A percentile compares a stretch with the other conserved stretches of the same genome.
These are phyloP conservation scores for Crithidia expoeki DNA, from an alignment of 208 protist genomes.

Conservation along the genomic window DNA sequence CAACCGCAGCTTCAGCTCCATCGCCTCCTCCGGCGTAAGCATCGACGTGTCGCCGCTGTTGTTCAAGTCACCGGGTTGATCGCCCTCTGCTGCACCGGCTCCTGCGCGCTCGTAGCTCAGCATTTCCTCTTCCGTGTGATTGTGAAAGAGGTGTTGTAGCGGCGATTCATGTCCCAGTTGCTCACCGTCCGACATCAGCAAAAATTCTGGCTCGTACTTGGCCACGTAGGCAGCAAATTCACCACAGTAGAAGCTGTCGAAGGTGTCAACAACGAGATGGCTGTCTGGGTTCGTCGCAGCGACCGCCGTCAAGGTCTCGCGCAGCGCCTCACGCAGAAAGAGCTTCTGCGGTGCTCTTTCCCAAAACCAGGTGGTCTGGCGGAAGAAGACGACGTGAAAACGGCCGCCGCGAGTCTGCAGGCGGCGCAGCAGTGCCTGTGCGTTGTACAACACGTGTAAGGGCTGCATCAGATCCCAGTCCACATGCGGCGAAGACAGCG, in stretches of 20 bases:
- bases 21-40: conserved; percentile 20
- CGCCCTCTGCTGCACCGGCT: conserved; percentile 8
- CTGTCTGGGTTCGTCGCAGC: conserved; percentile 40
- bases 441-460: conserved; percentile 87
- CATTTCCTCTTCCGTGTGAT: conserved; percentile 37
- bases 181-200: conserved; percentile 90
- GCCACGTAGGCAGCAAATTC: conserved; percentile 65
- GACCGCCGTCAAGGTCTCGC: conserved; percentile 43
- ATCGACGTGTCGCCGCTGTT: conserved; percentile 5
- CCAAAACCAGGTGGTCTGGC: conserved; percentile 76
- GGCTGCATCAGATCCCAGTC: conserved; percentile 91
- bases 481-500: conserved; percentile 71
- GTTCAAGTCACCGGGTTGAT: no score
- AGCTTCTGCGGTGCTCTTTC: conserved; percentile 72
- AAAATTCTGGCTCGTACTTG: conserved; percentile 83
- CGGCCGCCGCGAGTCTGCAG: conserved; percentile 72
- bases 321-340: conserved; percentile 82
- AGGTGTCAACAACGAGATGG: conserved; percentile 59
- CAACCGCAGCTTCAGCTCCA: conserved; percentile 20
- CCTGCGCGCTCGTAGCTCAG: conserved; percentile 4
- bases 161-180: conserved; percentile 60
- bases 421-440: conserved; percentile 73
- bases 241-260: conserved; percentile 70
- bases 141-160: conserved; percentile 69
- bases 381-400: conserved; percentile 91